These are phyloP conservation scores for Globisporangium polare DNA, from an alignment of 352 stramenopile species.

Conservation along the genomic window DNA sequence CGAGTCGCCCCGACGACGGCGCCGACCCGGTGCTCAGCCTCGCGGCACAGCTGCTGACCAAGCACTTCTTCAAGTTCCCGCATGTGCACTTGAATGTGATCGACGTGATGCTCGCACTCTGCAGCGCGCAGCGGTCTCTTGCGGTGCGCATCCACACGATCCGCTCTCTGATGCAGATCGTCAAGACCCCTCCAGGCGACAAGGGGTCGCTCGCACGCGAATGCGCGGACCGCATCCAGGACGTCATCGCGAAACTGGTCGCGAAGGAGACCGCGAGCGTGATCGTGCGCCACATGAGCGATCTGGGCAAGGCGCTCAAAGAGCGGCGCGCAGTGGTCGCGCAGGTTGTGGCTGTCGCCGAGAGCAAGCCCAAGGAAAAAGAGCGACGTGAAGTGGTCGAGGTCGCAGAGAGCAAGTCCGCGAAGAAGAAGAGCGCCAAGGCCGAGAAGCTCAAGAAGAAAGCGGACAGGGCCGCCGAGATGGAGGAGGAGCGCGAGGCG, in stretches of 20 bases:
- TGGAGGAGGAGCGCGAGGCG: not conserved
- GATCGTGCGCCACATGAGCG: slow-evolving; percentile 57
- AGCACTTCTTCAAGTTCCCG: slow-evolving; percentile 76
- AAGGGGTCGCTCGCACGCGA: slow-evolving; percentile 19
- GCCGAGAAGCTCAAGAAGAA: slow-evolving; percentile 8
- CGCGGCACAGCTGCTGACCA: slow-evolving; percentile 65
- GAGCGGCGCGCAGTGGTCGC: slow-evolving; percentile 19
- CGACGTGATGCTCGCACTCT: slow-evolving; percentile 54
- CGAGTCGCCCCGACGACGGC: slow-evolving; percentile 8
- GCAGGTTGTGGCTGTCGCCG: not conserved
- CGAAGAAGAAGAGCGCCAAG: slow-evolving; percentile 9
- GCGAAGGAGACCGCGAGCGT: slow-evolving; percentile 46
- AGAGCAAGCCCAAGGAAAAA: not conserved
- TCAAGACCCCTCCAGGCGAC: slow-evolving; percentile 33
- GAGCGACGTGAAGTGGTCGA: not conserved
- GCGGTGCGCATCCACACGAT: slow-evolving; percentile 75
- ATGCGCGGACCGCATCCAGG: slow-evolving; percentile 41
- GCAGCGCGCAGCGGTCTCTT: slow-evolving; percentile 30
- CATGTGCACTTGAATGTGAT: slow-evolving; percentile 77
- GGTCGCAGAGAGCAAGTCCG: not conserved
- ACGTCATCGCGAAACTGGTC: slow-evolving; percentile 32
- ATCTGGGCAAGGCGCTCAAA: slow-evolving; percentile 44
- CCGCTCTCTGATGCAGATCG: slow-evolving; percentile 62
- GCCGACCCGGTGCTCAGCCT: slow-evolving; percentile 56
- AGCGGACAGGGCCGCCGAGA: not conserved